These are phyloP conservation scores for Podosphaera leucotricha DNA, from an alignment of 2,329 filamentous ascomycete genomes.

Conservation along the genomic window DNA sequence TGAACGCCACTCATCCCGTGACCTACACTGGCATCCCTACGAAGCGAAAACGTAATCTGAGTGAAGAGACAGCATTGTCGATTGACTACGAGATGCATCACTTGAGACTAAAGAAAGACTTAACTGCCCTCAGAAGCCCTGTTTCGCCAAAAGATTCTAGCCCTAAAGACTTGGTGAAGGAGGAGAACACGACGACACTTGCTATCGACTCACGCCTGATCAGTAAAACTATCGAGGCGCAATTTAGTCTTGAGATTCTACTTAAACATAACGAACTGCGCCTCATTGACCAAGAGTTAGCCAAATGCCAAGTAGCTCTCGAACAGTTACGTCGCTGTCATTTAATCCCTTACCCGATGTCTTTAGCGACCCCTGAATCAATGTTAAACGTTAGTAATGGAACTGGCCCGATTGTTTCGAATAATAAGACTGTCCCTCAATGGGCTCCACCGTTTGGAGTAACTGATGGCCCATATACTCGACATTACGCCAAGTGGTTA, in stretches of 20 bases:
- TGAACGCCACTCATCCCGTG: slow-evolving; percentile 8
- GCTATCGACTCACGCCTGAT: slow-evolving; percentile 13
- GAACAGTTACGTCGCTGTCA: slow-evolving; percentile 87
- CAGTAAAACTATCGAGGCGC: slow-evolving; percentile 39
- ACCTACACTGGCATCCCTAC: slow-evolving; percentile 4
- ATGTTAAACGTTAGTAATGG: slow-evolving; percentile 52
- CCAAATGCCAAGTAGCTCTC: slow-evolving; percentile 79
- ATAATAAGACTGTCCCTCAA: slow-evolving; percentile 41
- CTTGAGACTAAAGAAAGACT: slow-evolving; percentile 15
- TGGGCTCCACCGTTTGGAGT: slow-evolving; percentile 81
- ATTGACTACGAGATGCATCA: slow-evolving; percentile 8
- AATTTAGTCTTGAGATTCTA: slow-evolving; percentile 78
- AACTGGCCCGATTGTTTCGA: slow-evolving; percentile 43
- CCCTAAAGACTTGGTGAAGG: background rate
- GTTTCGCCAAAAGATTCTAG: background rate
- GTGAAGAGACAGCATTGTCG: background rate
- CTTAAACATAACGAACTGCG: slow-evolving; percentile 87
- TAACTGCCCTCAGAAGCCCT: slow-evolving; percentile 1
- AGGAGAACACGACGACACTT: slow-evolving; percentile 2
- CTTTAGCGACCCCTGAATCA: slow-evolving; percentile 38
- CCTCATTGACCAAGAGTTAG: slow-evolving; percentile 84
- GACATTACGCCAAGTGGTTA: slow-evolving; percentile 90
- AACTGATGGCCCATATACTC: slow-evolving; percentile 72
- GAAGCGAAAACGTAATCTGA: slow-evolving; percentile 12
- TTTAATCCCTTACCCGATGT: slow-evolving; percentile 69